Evolutionary conservation across 805 yeast genomes (phyloP), one percentile per base, ranked within the genome.

Genomic region (Kazachstania kunashirensis): DNA sequence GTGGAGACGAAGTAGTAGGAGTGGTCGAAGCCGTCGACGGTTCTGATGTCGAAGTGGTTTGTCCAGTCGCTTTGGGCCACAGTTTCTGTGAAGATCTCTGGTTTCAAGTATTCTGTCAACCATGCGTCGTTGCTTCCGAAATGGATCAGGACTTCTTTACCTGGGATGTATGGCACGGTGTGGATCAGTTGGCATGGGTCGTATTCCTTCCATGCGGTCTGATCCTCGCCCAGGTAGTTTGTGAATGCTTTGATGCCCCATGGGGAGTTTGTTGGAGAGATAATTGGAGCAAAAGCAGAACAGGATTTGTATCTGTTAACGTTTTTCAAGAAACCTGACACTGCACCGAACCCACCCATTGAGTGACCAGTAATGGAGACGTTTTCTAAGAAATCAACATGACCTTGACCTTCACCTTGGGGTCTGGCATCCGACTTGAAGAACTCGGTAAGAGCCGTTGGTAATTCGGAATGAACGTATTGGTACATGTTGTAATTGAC

Each of bases 301-400:
- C 83, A 88, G 1, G 92, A 77, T 55, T 73, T 73, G 66, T 81
- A 89, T 14, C 44, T 44, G 17, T 42, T 40, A 1, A 88, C 84
- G 56, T 81, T 75, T 44, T 69, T 73, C 41, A 89, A 62, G 47
- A 61, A 76, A n/a, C 77, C 66, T 42, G 80, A 64, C 42, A 89
- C 61, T 0, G 98, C 94, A 39, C 97, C 98, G 56, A 73, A 84
- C 1, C 98, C 98, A 34, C 98, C 98, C 97, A 92, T 92, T 1
- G 98, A 92, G 59, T 92, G 97, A 30, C 98, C 98, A n/a, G 92
- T 77, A 46, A 89, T 75, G 15, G 89, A 73, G 35, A 77, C 70
- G 28, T 72, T 78, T 27, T 62, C 56, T 18, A 49, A 25, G 43
- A 79, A 77, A 59, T 89, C 85, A 42, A 89, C 63, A 28, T 61